Evolutionary conservation across 257 asterid genomes (phyloP), one percentile per base, ranked within the genome.

Genomic region (Solanum sitiens): DNA sequence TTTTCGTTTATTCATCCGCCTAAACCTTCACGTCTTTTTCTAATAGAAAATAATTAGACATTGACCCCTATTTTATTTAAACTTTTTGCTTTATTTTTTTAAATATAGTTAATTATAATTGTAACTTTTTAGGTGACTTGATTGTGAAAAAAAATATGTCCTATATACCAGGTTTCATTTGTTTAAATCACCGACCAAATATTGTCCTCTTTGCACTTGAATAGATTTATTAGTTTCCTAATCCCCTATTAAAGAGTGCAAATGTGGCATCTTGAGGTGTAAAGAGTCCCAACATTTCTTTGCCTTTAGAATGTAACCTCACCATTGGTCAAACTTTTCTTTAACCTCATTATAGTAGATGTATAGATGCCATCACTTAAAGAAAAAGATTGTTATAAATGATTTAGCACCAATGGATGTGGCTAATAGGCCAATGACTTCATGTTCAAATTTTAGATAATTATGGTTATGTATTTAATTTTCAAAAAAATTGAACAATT

Each of bases 401-500:
- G 18, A 74, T 74, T 33, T 33, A 32, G 25, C 74, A 68, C 20
- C 37, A 6, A 25, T 5, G 21, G 10, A 2, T 63, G 3, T n/a
- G 68, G 68, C 27, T 59, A 21, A 21, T 59, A 59, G 9, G 68
- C 21, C 68, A 59, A 59, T 59, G 13, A 59, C 39, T 37, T 37
- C 39, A 37, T 37, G 39, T 37, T 37, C 39, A 37, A 37, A 37
- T 37, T 37, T 37, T 37, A 37, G 1, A 37, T 37, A 37, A 37
- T 37, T 37, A 37, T 37, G 5, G 39, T 37, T 37, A 37, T 37
- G 6, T 1, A 37, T 37, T 37, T 37, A 37, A 37, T 6, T 37
- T 37, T 35, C 1, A 35, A 35, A 35, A 35, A 35, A 35, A 35
- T 0, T 35, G 0, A 35, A 35, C 0, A 35, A 0, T 5, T 5